phyloP scores from a whole-genome alignment of 2,329 filamentous ascomycete genomes.

The Phialophora verrucosa region DNA sequence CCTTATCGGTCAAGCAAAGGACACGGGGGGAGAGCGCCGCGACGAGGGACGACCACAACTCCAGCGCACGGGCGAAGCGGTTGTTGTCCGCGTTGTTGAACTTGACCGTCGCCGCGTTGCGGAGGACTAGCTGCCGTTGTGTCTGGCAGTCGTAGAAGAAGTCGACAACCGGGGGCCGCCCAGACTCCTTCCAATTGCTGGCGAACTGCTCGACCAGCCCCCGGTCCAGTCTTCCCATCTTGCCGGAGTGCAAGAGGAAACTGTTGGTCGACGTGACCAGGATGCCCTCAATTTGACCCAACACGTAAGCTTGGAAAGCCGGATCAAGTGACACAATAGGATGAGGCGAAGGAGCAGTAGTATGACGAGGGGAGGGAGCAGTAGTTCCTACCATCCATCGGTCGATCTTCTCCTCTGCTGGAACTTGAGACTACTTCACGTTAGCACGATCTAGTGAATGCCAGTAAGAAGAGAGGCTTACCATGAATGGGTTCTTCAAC shows the following conservation, averaged over 20 bases:
- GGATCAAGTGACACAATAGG: background rate
- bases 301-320: background rate
- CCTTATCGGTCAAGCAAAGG: conserved; percentile 57
- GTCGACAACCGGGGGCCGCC: background rate
- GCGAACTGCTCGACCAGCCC: background rate
- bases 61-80: conserved; percentile 49
- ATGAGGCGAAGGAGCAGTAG: background rate
- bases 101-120: conserved; percentile 54
- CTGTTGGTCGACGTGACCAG: background rate
- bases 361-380: background rate
- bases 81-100: conserved; percentile 53
- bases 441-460: background rate
- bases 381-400: background rate
- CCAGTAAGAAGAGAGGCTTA: background rate
- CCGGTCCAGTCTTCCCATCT: background rate
- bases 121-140: conserved; percentile 57
- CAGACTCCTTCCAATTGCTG: background rate
- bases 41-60: conserved; percentile 56
- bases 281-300: background rate
- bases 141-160: conserved; percentile 61
- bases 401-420: background rate
- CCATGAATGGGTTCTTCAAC: background rate
- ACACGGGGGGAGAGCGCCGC: conserved; percentile 57
- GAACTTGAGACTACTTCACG: background rate
- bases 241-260: background rate